Base-by-base conservation (phyloP, 805 yeast genomes). In the Blastobotrys parvus region DNA sequence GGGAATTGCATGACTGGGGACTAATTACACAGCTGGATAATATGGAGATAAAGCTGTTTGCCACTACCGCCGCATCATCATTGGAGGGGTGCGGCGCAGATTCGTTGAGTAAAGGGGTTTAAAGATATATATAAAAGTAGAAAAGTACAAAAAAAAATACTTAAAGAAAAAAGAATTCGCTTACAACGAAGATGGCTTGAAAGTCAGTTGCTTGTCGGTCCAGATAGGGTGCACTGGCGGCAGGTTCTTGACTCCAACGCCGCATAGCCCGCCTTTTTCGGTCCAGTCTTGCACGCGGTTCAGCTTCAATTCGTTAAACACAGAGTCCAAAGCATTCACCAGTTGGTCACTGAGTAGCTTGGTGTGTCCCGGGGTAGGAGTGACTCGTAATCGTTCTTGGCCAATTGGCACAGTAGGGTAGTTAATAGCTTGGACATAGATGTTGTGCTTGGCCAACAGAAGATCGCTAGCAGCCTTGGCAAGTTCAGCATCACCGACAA, bases 331-430 rank as follows among this genome's bases (percentile, higher is more conserved):
- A 10, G 97, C 87, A 8, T 68, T 75, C 43, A 92, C 72, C 54
- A 92, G 74, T 51, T 78, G 72, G 60, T 88, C 86, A 42, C 90
- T 74, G 39, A 86, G 71, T 45, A 80, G 84, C 45, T 78, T 72
- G 16, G 78, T 75, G 63, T 92, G 99, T 43, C 96, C 97, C 30
- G 99, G 99, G 34, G 98, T 89, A 44, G 99, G 97, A n/a, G 99
- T 92, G 60, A 92, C 79, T 68, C 99, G 80, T 57, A 92, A 77
- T 62, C 98, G 80, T 69, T 92, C 99, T 52, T 88, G 82, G 47
- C 98, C 98, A 53, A 83, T 79, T 16, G 96, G 82, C 47, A 92
- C 98, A 19, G 98, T 92, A 48, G 99, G 99, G 78, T 82, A 92
- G 70, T 92, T 92, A 63, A 92, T 92, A 38, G 97, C 96, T 69